Conservation (phyloP, 371 early-diverging fungal species). For the Coemansia sp. region DNA sequence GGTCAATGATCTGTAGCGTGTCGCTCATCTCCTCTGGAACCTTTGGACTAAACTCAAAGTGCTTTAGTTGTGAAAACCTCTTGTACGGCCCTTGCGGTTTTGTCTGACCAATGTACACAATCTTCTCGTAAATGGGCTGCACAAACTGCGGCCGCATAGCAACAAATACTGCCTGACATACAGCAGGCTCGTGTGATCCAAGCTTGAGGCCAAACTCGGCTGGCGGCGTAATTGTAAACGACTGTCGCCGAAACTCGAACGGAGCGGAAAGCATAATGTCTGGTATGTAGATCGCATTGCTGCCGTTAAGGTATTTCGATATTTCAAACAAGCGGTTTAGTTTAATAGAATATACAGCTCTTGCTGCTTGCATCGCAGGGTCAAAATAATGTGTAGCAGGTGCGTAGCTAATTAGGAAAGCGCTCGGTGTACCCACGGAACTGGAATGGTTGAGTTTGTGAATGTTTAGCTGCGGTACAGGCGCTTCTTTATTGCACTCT, state of each 20-base stretch:
- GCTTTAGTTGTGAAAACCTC: background rate
- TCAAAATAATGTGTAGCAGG: background rate
- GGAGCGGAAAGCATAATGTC: background rate
- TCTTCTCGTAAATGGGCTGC: constrained; percentile 5
- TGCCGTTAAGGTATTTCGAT: background rate
- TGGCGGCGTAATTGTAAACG: background rate
- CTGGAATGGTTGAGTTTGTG: background rate
- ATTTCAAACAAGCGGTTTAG: background rate
- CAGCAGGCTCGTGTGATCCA: constrained; percentile 2
- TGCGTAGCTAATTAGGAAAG: no score
- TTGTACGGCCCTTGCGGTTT: background rate
- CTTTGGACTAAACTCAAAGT: background rate
- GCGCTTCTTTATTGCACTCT: background rate
- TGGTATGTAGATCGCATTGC: background rate
- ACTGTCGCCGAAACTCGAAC: background rate
- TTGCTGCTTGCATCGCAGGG: background rate
- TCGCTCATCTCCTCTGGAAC: background rate
- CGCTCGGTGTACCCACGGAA: no score
- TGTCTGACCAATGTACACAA: constrained; percentile 12
- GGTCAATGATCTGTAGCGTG: constrained; percentile 4
- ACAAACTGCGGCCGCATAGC: constrained; percentile 16
- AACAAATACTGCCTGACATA: constrained; percentile 14
- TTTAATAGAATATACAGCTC: background rate
- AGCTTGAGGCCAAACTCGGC: background rate
- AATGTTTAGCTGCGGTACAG: background rate